Percentiles rank a stretch among this genome's conserved stretches.
Evolutionary conservation across 768 basidiomycete genomes (phyloP).

Genomic region (Boletus sp.): DNA sequence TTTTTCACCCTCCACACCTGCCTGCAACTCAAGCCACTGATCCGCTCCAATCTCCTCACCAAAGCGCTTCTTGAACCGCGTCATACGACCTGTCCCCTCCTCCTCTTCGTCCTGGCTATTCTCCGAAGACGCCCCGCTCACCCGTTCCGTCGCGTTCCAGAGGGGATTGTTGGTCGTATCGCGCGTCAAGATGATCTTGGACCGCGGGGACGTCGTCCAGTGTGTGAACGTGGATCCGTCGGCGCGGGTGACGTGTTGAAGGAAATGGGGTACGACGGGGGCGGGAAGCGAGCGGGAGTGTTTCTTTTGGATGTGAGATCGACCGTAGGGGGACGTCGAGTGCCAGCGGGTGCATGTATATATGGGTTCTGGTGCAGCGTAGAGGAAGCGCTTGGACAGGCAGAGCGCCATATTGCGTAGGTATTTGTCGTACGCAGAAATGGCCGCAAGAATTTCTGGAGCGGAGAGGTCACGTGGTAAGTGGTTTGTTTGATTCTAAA

Average conservation of each 20-base stretch:
- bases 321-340: slow-evolving; percentile 79
- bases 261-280: slow-evolving; percentile 83
- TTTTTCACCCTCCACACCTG: slow-evolving; percentile 23
- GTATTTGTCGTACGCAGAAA: no score
- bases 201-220: slow-evolving; percentile 85
- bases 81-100: slow-evolving; percentile 72
- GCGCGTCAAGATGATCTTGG: slow-evolving; percentile 72
- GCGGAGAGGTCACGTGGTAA: background rate
- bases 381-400: slow-evolving; percentile 14
- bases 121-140: slow-evolving; percentile 45
- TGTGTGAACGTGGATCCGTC: slow-evolving; percentile 89
- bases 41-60: slow-evolving; percentile 46
- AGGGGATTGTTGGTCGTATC: slow-evolving; percentile 88
- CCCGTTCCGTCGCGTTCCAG: slow-evolving; percentile 69
- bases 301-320: slow-evolving; percentile 79
- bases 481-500: slow-evolving; percentile 18
- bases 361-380: background rate
- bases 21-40: slow-evolving; percentile 29
- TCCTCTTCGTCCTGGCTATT: slow-evolving; percentile 61
- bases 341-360: slow-evolving; percentile 37
- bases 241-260: slow-evolving; percentile 80
- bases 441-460: background rate
- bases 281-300: slow-evolving; percentile 69
- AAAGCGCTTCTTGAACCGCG: slow-evolving; percentile 76
- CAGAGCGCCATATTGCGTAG: slow-evolving; percentile 13